Evolutionary conservation across 345 rosid genomes (phyloP), one percentile per base, ranked within the genome.

Genomic region (Brassica nigra): DNA sequence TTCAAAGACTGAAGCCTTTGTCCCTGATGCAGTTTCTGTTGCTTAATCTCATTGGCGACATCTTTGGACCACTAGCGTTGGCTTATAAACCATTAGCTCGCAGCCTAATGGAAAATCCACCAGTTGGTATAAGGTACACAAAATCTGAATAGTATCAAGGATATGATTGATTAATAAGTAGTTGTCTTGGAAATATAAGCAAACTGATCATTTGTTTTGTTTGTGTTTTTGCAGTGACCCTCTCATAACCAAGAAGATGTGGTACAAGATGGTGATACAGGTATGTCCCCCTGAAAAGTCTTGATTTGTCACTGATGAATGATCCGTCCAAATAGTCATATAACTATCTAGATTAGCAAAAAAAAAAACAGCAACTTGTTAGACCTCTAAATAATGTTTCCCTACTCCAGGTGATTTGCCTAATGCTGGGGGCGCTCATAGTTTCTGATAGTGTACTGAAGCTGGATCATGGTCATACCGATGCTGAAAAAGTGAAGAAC

Each of bases 41-140:
- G 93, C 89, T 89, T 71, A 92, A 90, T 82, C 92, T 92, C 42
- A 89, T 89, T 83, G 88, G 88, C 89, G 97, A 90, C 81, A 92
- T 95, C 15, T 90, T 92, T 71, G 98, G 98, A 79, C 94, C 98
- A 49, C 89, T 94, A 14, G 94, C 97, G 37, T 81, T 94, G 87
- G 94, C 92, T 59, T 92, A 97, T 10, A 93, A 87, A 81, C 96
- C 97, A 29, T 89, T 93, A 52, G 89, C 89, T 8, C 91, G 86
- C 80, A 85, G 79, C 34, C 92, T 94, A 57, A 92, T 94, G 98
- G 84, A 79, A 23, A 87, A 92, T 68, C 10, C 85, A 52, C 98
- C 98, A 4, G 97, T 92, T 73, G 97, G 98, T 77, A 85, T 89
- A 83, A 92, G 94, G 98, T 94, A 47, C 31, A 37, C 23, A 23